Percentiles rank a stretch among this genome's conserved stretches.
phyloP scores from a whole-genome alignment of 73 alveolate species.

The Blepharisma stoltei region DNA sequence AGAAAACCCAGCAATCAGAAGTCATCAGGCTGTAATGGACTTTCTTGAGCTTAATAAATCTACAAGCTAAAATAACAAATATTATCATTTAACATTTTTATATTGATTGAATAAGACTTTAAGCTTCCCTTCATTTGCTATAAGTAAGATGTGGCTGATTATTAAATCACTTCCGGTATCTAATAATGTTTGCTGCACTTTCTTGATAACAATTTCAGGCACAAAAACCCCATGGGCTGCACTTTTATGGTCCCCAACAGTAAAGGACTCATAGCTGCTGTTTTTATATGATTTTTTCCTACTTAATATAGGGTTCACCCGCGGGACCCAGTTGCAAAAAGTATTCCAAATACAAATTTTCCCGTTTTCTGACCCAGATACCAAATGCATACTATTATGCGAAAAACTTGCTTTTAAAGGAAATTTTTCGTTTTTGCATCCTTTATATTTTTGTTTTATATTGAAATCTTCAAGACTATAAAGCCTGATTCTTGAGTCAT shows the following conservation, averaged over 20 bases:
- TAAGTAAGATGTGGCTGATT: neutral
- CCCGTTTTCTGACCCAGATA: slow-evolving; percentile 27
- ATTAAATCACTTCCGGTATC: neutral
- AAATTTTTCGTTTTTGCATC: neutral
- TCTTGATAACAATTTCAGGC: neutral
- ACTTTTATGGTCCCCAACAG: neutral
- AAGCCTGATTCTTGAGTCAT: slow-evolving; percentile 25
- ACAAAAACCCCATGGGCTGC: neutral
- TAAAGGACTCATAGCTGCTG: neutral
- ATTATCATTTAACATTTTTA: no score
- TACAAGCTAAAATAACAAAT: no score
- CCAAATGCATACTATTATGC: neutral
- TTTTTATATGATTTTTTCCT: slow-evolving; percentile 4
- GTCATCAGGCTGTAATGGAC: no score
- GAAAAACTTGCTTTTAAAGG: neutral
- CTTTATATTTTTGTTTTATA: slow-evolving; percentile 17
- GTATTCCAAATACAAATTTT: neutral
- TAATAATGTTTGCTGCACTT: neutral
- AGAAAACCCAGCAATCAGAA: no score
- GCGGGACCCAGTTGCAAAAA: neutral
- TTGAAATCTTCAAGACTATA: neutral
- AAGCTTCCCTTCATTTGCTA: slow-evolving; percentile 4
- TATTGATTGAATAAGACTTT: neutral
- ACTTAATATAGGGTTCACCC: neutral
- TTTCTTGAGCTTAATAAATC: no score